Percentiles rank a stretch among this genome's conserved stretches.
phyloP scores from a whole-genome alignment of 2,329 filamentous ascomycete species.

The Thelonectria rubi region DNA sequence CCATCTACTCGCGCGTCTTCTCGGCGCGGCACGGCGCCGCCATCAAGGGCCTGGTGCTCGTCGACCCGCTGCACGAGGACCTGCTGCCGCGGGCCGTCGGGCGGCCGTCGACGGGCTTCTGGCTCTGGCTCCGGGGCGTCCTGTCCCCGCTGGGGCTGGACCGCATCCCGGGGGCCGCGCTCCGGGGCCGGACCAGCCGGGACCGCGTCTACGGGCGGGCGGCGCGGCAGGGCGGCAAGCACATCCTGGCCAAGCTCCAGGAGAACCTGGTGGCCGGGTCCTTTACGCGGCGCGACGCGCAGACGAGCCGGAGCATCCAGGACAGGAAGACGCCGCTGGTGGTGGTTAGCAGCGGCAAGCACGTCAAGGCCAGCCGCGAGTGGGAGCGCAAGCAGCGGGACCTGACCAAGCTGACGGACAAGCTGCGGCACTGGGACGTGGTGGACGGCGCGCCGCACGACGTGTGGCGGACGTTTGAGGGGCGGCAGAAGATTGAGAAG shows the following conservation, averaged over 20 bases:
- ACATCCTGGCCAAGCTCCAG: conserved; percentile 90
- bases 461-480: conserved; percentile 81
- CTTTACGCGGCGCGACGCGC: conserved; percentile 84
- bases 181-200: conserved; percentile 80
- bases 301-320: conserved; percentile 82
- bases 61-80: conserved; percentile 91
- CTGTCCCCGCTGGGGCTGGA: conserved; percentile 89
- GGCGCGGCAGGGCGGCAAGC: conserved; percentile 82
- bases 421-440: conserved; percentile 84
- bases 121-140: conserved; percentile 86
- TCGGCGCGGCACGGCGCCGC: conserved; percentile 80
- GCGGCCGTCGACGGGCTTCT: conserved; percentile 76
- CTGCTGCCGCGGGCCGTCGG: conserved; percentile 78
- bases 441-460: conserved; percentile 85
- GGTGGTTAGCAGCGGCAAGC: conserved; percentile 82
- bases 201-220: conserved; percentile 87
- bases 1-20: conserved; percentile 91
- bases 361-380: conserved; percentile 69
- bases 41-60: conserved; percentile 80
- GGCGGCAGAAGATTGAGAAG: conserved; percentile 79
- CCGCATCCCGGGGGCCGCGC: conserved; percentile 79
- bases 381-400: conserved; percentile 91
- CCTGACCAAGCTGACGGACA: conserved; percentile 80
- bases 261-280: conserved; percentile 89
- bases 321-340: conserved; percentile 77